Percentiles rank a stretch among this genome's conserved stretches.
Evolutionary conservation across 1,284 basidiomycete genomes (phyloP).

Genomic region (Rhodotorula glutinis): DNA sequence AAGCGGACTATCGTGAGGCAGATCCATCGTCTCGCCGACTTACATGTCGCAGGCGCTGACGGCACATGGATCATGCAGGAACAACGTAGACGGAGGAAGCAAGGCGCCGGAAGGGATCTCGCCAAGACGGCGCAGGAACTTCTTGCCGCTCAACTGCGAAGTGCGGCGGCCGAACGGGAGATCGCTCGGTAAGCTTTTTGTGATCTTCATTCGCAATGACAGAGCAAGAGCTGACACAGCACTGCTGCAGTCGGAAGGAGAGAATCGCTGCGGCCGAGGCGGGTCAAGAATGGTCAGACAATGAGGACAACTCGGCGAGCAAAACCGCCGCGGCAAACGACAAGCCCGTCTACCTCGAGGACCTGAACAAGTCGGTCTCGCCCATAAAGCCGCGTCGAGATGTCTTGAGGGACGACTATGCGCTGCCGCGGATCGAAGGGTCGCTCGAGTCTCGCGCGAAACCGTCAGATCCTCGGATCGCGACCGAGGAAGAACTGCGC

Average conservation of each 20-base stretch:
- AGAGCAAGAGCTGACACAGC: neutral
- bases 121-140: constrained; percentile 78
- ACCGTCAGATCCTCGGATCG: constrained; percentile 76
- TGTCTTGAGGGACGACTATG: constrained; percentile 51
- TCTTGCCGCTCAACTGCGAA: constrained; percentile 86
- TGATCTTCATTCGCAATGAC: neutral
- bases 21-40: neutral
- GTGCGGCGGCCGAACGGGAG: constrained; percentile 74
- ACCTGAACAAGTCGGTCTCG: constrained; percentile 57
- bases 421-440: constrained; percentile 43
- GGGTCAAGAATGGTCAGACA: neutral
- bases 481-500: constrained; percentile 87
- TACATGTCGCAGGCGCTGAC: neutral
- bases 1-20: constrained; percentile 72
- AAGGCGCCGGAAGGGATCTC: constrained; percentile 77
- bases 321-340: constrained; percentile 56
- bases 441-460: constrained; percentile 47
- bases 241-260: neutral
- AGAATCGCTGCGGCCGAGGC: constrained; percentile 1
- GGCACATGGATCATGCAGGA: constrained; percentile 53
- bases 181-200: constrained; percentile 52
- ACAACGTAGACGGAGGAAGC: constrained; percentile 81
- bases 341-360: constrained; percentile 77
- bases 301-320: constrained; percentile 29
- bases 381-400: constrained; percentile 19